These are phyloP conservation scores for Yamadazyma scolyti DNA, from an alignment of 805 yeast genomes.

Conservation along the genomic window DNA sequence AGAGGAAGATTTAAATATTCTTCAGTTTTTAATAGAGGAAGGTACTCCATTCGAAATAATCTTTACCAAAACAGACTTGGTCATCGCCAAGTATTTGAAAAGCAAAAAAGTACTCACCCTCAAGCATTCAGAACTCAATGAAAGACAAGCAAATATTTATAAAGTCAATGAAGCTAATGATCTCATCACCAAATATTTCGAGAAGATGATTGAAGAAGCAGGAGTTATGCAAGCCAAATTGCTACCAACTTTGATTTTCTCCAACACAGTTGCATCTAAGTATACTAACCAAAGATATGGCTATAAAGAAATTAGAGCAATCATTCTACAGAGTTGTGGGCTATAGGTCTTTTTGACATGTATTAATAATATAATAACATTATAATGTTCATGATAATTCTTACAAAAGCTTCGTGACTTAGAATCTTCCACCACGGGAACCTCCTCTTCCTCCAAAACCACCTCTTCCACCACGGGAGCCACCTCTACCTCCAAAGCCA, in stretches of 20 bases:
- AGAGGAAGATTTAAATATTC: conserved; percentile 50
- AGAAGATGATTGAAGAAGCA: conserved; percentile 33
- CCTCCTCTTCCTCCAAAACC: conserved; percentile 38
- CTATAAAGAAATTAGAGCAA: conserved; percentile 46
- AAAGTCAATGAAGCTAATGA: conserved; percentile 18
- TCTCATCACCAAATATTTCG: conserved; percentile 22
- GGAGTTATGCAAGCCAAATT: conserved; percentile 14
- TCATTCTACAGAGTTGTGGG: conserved; percentile 52
- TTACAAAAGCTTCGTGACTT: too few relatives aligned
- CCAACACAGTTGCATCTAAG: conserved; percentile 43
- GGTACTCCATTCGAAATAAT: conserved; percentile 74
- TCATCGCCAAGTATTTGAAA: conserved; percentile 27
- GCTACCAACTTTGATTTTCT: conserved; percentile 46
- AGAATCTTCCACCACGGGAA: conserved; percentile 29
- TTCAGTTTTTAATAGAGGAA: conserved; percentile 44
- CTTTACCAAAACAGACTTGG: conserved; percentile 71
- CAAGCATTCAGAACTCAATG: conserved; percentile 2
- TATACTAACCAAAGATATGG: conserved; percentile 45
- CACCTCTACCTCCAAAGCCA: conserved; percentile 40
- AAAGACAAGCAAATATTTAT: conserved; percentile 5
- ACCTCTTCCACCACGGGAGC: conserved; percentile 31
- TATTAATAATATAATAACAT: conserved; percentile 7
- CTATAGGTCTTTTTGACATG: conserved; percentile 1
- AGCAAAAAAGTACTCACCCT: conserved; percentile 8
- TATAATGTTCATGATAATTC: too few relatives aligned